Percentiles rank a stretch among this genome's conserved stretches.
These are phyloP conservation scores for Blastocystis hominis DNA, from an alignment of 352 stramenopile genomes.

Conservation along the genomic window DNA sequence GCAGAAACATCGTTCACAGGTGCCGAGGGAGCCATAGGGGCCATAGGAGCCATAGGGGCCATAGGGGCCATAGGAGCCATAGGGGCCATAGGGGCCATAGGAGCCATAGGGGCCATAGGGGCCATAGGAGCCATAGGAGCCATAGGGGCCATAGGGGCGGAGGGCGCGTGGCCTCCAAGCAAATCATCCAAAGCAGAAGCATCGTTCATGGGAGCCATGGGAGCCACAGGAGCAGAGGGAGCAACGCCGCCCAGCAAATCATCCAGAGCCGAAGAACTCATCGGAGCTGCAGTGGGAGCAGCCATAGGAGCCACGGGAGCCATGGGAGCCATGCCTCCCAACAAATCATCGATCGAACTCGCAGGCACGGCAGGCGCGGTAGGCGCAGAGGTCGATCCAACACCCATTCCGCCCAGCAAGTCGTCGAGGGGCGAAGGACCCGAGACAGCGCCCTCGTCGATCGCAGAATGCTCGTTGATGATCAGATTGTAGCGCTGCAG, in stretches of 20 bases:
- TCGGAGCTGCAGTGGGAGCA: too few species aligned
- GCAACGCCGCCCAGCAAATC: not conserved
- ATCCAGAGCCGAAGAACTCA: not conserved
- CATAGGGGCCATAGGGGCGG: not conserved
- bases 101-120: not conserved
- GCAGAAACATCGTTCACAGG: not conserved
- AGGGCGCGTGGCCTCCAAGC: not conserved
- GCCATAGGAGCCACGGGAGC: not conserved
- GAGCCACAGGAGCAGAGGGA: not conserved
- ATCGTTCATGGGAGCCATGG: not conserved
- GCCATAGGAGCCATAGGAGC: too few species aligned
- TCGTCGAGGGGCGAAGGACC: not conserved
- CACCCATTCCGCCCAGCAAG: not conserved
- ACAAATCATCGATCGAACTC: not conserved
- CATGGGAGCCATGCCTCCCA: constrained; percentile 6
- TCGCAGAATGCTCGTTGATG: constrained; percentile 23
- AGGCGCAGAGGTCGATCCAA: not conserved
- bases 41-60: not conserved
- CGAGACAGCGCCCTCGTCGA: not conserved
- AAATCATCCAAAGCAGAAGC: not conserved
- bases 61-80: not conserved
- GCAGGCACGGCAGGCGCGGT: not conserved
- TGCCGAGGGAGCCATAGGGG: not conserved
- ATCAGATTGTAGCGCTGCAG: constrained; percentile 9
- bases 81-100: not conserved